Base-by-base conservation (phyloP, 139 green algal genomes). In the Volvox reticuliferus region DNA sequence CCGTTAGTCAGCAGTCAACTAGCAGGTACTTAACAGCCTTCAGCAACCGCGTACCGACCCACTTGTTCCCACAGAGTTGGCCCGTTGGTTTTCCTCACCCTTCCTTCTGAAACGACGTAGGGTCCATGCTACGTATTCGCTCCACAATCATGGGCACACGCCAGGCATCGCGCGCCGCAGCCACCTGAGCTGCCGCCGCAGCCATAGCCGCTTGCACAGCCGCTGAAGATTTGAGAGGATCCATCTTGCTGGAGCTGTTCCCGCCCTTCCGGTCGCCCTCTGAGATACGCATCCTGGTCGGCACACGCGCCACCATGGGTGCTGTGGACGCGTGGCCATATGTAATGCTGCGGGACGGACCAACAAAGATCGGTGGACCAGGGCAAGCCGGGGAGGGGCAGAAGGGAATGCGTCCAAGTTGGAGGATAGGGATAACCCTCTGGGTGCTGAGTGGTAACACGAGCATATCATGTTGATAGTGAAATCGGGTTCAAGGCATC, bases 141-240 rank as follows among this genome's bases (percentile, higher is more conserved):
- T 88, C 82, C 12, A 88, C 82, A 26, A 88, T 69, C 63, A 33
- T 79, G 20, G 63, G 33, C 9, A 88, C 21, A 6, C 36, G 82
- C 82, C 82, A 88, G 14, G 82, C 82, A 35, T 88, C 82, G 32
- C 82, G 82, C 82, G 82, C 82, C 33, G 82, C 82, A 35, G 82
- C 65, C 65, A 88, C 82, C 82, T 88, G 82, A 33, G 82, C 82
- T 13, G 65, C 82, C 33, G 82, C 82, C 33, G 33, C 12, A 0
- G 82, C 65, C 33, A n/a, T 24, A 2, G 65, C 63, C 63, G 82
- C 82, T 32, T 76, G 62, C 82, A 76, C 65, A 19, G 32, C 65
- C 16, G 63, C 33, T 6, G 63, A 62, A 9, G 55, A 35, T 67
- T 84, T 84, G 78, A 84, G 78, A 24, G 78, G 37, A 65, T 84